These are phyloP conservation scores for Pittosporum tobira DNA, from an alignment of 129 eudicot species.

Conservation along the genomic window DNA sequence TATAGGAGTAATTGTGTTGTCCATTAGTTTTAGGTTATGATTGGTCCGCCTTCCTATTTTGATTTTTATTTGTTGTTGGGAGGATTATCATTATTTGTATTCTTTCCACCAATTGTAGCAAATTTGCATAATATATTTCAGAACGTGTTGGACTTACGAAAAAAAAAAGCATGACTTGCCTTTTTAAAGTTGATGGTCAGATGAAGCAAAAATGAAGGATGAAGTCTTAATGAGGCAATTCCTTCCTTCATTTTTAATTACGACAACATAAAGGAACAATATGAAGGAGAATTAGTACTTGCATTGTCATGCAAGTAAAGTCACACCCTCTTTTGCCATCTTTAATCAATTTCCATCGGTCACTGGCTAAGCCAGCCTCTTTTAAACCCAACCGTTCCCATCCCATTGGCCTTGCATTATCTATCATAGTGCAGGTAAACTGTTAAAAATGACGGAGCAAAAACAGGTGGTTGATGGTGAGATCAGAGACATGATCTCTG, in stretches of 20 bases:
- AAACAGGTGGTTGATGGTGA: constrained; percentile 40
- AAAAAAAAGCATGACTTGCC: too few species aligned
- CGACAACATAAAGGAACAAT: background rate
- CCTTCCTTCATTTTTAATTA: constrained; percentile 2
- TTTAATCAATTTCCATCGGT: too few species aligned
- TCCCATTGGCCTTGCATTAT: background rate
- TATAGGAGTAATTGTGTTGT: too few species aligned
- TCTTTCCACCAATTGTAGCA: too few species aligned
- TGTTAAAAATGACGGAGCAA: constrained; percentile 3
- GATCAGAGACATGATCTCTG: constrained; percentile 47
- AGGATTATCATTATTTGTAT: too few species aligned
- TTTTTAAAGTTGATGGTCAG: too few species aligned
- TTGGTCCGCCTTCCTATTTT: too few species aligned
- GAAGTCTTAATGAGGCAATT: constrained; percentile 4
- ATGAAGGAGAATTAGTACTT: background rate
- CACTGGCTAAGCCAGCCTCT: background rate
- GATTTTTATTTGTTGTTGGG: too few species aligned
- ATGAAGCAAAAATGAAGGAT: background rate
- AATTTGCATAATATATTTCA: too few species aligned
- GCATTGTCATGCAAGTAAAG: background rate
- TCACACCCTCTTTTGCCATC: background rate
- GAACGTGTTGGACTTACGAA: too few species aligned
- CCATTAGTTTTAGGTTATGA: too few species aligned
- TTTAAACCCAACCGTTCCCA: background rate
- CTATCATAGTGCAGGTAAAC: too few species aligned